Conservation (phyloP, 345 rosid species). For the Brassica cretica region DNA sequence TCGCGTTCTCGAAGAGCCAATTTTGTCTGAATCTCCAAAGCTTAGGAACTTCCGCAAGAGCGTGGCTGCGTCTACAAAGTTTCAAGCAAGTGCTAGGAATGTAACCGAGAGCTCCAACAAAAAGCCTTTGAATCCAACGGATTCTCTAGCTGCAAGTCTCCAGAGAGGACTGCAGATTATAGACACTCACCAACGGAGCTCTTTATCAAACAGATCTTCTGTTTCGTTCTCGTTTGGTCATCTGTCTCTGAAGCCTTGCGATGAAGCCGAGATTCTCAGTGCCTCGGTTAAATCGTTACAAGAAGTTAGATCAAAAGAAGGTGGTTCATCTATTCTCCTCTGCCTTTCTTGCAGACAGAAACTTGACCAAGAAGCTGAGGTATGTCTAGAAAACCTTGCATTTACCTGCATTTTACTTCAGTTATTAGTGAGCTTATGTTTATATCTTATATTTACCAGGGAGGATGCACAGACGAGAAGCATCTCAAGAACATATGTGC, state of each 20-base stretch:
- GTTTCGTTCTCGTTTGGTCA: constrained; percentile 82
- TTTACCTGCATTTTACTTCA: background rate
- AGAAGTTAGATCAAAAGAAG: constrained; percentile 39
- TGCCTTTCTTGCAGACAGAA: constrained; percentile 73
- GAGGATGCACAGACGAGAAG: constrained; percentile 41
- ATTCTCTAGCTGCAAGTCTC: constrained; percentile 88
- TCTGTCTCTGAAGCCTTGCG: constrained; percentile 67
- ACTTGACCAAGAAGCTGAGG: constrained; percentile 37
- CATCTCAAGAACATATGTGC: constrained; percentile 57
- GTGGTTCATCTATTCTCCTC: constrained; percentile 40
- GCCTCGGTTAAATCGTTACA: constrained; percentile 46
- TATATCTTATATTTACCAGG: constrained; percentile 39
- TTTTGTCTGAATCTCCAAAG: constrained; percentile 83
- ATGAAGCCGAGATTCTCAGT: constrained; percentile 52
- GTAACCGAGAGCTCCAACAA: constrained; percentile 39
- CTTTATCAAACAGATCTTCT: constrained; percentile 61
- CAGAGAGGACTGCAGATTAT: constrained; percentile 86
- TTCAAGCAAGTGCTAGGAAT: constrained; percentile 54
- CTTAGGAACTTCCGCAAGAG: constrained; percentile 69
- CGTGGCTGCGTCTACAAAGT: constrained; percentile 45
- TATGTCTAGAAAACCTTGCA: background rate
- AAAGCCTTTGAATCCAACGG: constrained; percentile 55
- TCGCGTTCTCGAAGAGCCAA: constrained; percentile 60
- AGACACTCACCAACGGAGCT: constrained; percentile 62
- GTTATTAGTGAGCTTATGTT: background rate